Evolutionary conservation across 2,329 filamentous ascomycete species (phyloP), one percentile per base, ranked within the genome.

Genomic region (Verticillium dahliae): DNA sequence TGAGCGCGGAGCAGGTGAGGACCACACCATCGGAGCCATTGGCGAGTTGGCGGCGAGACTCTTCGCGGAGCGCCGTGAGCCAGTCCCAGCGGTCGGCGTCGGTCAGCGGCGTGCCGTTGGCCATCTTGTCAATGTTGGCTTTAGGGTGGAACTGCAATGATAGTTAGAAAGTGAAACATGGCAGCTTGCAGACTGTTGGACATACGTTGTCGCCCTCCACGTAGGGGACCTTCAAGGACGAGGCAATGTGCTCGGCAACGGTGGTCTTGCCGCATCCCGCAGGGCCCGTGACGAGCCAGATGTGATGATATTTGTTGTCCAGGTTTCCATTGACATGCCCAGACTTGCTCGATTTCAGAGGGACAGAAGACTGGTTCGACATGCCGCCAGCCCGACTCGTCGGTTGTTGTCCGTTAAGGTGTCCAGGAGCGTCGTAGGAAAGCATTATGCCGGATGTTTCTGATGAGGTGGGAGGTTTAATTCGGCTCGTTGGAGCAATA

Each of bases 11-110:
- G 82, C 95, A 99, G 60, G 95, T 97, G 63, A 99, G 85, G 58
- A 99, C 91, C n/a, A 97, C 95, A 57, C 92, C 89, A 35, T 83
- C 77, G 18, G 84, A 81, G 41, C 87, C 86, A 57, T 74, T 75
- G 61, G 80, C 77, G 63, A 90, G 79, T 58, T 79, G 79, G 60
- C 76, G 75, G 61, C 87, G 79, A 6, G 86, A 85, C 69, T 87
- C 88, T 66, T 91, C 85, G 65, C 91, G 90, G 14, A 95, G 82
- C 13, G 82, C 81, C 56, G 89, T 91, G 65, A 99, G 87, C 95
- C 95, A 99, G 79, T 97, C 94, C 95, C 95, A 98, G 66, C 95
- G 90, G 77, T 99, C 95, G 63, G 88, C 89, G 72, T 99, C 95
- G 61, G 90, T 96, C 39, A 99, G 82, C 2, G 95, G 92, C 61